Evolutionary conservation across 1,284 basidiomycete species (phyloP).

Genomic region (Melanopsichium pennsylvanicum): DNA sequence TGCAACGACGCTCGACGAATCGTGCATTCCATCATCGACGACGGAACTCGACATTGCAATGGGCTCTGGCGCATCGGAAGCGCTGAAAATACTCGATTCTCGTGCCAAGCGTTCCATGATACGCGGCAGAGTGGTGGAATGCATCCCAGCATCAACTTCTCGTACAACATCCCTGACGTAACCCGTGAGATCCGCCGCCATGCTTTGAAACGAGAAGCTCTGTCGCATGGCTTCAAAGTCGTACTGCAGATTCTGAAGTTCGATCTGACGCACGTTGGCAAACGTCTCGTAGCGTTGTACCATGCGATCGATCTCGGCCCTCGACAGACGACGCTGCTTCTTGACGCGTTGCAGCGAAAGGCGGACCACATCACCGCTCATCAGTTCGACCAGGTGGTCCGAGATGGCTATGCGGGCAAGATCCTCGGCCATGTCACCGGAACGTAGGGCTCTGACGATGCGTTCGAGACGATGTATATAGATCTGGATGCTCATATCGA

Average conservation of each 20-base stretch:
- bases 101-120: conserved; percentile 39
- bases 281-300: conserved; percentile 44
- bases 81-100: conserved; percentile 27
- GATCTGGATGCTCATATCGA: conserved; percentile 58
- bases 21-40: conserved; percentile 6
- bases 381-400: conserved; percentile 33
- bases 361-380: conserved; percentile 35
- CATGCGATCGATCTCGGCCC: conserved; percentile 26
- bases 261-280: conserved; percentile 34
- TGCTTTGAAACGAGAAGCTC: conserved; percentile 25
- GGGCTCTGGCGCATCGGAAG: conserved; percentile 22
- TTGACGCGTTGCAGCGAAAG: conserved; percentile 34
- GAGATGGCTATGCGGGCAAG: conserved; percentile 11
- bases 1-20: conserved; percentile 8
- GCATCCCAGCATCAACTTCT: conserved; percentile 45
- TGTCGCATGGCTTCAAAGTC: conserved; percentile 27
- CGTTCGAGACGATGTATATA: conserved; percentile 42
- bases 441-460: conserved; percentile 10
- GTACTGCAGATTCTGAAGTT: conserved; percentile 21
- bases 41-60: conserved; percentile 17
- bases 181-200: conserved; percentile 41
- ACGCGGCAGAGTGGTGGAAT: conserved; percentile 34
- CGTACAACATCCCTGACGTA: conserved; percentile 44
- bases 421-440: conserved; percentile 28
- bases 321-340: conserved; percentile 29